A percentile compares a stretch with the other conserved stretches of the same genome.
Evolutionary conservation across 352 stramenopile species (phyloP).

Genomic region (Phytopythium litorale): DNA sequence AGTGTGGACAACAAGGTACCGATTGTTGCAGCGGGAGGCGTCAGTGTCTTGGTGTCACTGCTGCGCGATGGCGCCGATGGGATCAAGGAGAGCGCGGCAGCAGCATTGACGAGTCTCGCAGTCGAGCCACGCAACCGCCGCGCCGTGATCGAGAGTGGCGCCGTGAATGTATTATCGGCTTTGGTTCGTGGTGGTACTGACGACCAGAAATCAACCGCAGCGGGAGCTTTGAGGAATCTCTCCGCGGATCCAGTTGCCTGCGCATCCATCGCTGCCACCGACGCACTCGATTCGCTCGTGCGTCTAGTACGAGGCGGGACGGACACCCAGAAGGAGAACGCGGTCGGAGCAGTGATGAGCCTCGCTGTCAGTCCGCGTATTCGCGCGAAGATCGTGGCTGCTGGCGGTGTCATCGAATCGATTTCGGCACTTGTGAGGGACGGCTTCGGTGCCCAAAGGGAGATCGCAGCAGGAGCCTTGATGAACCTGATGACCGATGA

Average conservation of each 20-base stretch:
- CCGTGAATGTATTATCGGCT: not conserved
- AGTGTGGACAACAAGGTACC: not conserved
- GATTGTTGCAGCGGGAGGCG: not conserved
- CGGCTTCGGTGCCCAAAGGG: not conserved
- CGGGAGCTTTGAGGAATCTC: not conserved
- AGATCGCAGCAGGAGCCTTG: not conserved
- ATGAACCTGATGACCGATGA: not conserved
- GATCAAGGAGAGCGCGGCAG: constrained; percentile 9
- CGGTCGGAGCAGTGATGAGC: too few species aligned
- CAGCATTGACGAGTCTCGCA: not conserved
- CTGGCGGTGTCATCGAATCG: not conserved
- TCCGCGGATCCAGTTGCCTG: not conserved
- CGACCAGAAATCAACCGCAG: not conserved
- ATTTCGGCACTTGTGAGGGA: not conserved
- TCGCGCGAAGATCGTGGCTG: not conserved
- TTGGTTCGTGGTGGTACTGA: not conserved
- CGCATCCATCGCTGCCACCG: not conserved
- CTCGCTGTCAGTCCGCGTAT: not conserved
- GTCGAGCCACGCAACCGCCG: not conserved
- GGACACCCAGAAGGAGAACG: not conserved
- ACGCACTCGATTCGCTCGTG: not conserved
- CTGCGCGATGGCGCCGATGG: not conserved
- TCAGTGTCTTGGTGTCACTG: constrained; percentile 3
- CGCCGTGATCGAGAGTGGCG: not conserved
- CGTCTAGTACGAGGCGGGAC: too few species aligned